Conservation (phyloP, 495 filamentous ascomycete genomes). For the Friedmanniomyces endolithicus region DNA sequence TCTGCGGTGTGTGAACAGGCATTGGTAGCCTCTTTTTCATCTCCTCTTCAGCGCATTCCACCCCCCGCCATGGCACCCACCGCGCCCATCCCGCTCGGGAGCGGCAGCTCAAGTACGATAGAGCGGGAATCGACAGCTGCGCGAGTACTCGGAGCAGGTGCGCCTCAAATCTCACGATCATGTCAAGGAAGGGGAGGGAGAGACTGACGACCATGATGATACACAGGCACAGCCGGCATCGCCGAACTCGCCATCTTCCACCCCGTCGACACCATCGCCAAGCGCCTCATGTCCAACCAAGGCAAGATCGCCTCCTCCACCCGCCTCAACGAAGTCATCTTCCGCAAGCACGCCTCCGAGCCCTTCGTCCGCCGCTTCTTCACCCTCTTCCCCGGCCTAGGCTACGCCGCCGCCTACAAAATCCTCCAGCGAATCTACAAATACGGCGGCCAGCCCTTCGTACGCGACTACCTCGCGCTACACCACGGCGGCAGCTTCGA, state of each 20-base stretch:
- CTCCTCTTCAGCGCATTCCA: background rate
- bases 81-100: conserved; percentile 3
- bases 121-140: conserved; percentile 86
- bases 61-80: background rate
- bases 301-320: conserved; percentile 49
- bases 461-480: conserved; percentile 73
- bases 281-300: conserved; percentile 98
- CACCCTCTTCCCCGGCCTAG: conserved; percentile 90
- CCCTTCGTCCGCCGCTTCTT: conserved; percentile 70
- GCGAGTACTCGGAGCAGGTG: conserved; percentile 84
- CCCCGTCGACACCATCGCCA: conserved; percentile 95
- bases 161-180: conserved; percentile 11
- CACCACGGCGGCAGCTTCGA: conserved; percentile 79
- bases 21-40: too few species aligned
- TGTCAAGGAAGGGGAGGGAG: background rate
- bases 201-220: background rate
- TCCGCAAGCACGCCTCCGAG: conserved; percentile 75
- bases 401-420: conserved; percentile 97
- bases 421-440: conserved; percentile 96
- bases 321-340: conserved; percentile 78
- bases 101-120: conserved; percentile 36
- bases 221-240: conserved; percentile 78
- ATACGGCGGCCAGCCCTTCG: conserved; percentile 95
- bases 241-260: conserved; percentile 95
- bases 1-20: too few species aligned